Evolutionary conservation across 1,284 basidiomycete genomes (phyloP).

Genomic region (Ustilago xerochloae): DNA sequence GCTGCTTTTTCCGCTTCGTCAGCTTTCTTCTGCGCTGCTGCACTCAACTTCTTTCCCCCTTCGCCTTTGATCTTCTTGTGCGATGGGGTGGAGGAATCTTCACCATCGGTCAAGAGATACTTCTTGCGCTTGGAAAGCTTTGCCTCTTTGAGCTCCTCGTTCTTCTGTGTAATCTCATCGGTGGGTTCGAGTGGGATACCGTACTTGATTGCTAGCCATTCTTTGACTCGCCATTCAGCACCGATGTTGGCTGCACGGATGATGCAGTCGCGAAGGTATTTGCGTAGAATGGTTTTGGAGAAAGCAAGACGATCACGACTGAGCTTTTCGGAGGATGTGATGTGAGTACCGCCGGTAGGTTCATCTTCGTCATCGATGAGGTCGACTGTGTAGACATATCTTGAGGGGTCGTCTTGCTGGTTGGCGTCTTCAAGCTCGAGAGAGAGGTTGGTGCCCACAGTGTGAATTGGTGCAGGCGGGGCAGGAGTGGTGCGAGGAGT

Average conservation of each 20-base stretch:
- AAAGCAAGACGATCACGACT: constrained; percentile 94
- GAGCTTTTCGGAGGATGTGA: constrained; percentile 77
- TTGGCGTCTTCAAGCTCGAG: constrained; percentile 78
- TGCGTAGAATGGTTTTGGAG: constrained; percentile 93
- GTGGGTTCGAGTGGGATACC: constrained; percentile 85
- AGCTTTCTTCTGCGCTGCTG: constrained; percentile 33
- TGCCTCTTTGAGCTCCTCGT: constrained; percentile 82
- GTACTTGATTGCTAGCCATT: constrained; percentile 81
- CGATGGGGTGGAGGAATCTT: constrained; percentile 73
- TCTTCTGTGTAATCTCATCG: constrained; percentile 81
- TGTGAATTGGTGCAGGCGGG: constrained; percentile 70
- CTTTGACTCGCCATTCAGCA: constrained; percentile 93
- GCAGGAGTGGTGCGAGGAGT: constrained; percentile 12
- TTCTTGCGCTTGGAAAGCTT: constrained; percentile 72
- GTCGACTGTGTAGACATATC: constrained; percentile 89
- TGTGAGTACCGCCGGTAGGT: constrained; percentile 77
- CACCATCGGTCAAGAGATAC: constrained; percentile 80
- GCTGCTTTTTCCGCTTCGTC: constrained; percentile 47
- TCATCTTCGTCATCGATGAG: constrained; percentile 72
- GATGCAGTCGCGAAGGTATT: constrained; percentile 93
- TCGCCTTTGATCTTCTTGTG: constrained; percentile 47
- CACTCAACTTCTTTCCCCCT: constrained; percentile 39
- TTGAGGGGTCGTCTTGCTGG: constrained; percentile 79
- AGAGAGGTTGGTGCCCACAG: constrained; percentile 82
- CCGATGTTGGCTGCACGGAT: constrained; percentile 88